A percentile compares a stretch with the other conserved stretches of the same genome.
phyloP scores from a whole-genome alignment of 2,329 filamentous ascomycete genomes.

The Fusarium gaditjirri region DNA sequence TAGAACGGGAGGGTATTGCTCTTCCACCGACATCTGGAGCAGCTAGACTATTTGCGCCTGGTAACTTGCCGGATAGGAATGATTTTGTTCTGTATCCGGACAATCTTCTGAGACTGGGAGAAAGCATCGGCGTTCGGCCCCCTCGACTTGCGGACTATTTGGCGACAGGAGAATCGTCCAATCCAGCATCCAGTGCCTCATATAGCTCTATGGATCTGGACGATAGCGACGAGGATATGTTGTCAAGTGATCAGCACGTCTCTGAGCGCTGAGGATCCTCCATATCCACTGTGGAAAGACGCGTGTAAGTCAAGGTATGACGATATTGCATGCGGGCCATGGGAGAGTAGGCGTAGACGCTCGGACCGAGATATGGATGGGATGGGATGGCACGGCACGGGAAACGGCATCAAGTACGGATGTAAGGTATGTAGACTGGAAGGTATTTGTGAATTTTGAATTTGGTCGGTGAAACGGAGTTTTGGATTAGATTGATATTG shows the following conservation, averaged over 20 bases:
- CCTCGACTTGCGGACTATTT: not conserved
- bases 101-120: no score
- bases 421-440: not conserved
- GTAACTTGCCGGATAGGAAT: no score
- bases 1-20: not conserved
- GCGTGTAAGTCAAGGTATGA: conserved; percentile 16
- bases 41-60: not conserved
- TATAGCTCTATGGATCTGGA: not conserved
- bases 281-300: not conserved
- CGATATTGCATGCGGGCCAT: not conserved
- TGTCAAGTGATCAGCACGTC: not conserved
- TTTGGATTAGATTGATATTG: not conserved
- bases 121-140: not conserved
- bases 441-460: not conserved
- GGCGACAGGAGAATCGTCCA: not conserved
- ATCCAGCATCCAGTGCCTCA: not conserved
- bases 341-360: not conserved
- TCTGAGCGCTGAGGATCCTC: not conserved
- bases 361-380: conserved; percentile 17
- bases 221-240: not conserved
- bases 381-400: conserved; percentile 23
- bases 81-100: no score
- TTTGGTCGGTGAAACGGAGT: not conserved
- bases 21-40: not conserved
- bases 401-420: conserved; percentile 4